A percentile compares a stretch with the other conserved stretches of the same genome.
Evolutionary conservation across 2,329 filamentous ascomycete species (phyloP).

Genomic region (Clonostachys byssicola): DNA sequence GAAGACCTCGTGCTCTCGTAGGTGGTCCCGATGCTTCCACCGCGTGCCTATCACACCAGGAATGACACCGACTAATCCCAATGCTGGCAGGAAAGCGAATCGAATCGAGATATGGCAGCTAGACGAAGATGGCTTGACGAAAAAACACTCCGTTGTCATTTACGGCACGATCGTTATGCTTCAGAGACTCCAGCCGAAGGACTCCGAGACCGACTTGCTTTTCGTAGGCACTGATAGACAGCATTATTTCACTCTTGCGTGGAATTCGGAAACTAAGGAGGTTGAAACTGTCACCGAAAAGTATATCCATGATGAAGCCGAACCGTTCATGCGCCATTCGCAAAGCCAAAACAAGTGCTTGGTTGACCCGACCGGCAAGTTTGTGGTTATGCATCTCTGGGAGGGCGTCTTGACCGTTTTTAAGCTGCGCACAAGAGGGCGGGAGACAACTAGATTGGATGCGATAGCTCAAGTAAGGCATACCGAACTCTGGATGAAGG

Average conservation of each 20-base stretch:
- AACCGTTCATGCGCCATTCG: slow-evolving; percentile 66
- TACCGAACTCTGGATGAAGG: slow-evolving; percentile 56
- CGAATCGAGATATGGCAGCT: slow-evolving; percentile 79
- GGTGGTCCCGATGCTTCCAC: slow-evolving; percentile 24
- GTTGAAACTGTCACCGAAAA: slow-evolving; percentile 47
- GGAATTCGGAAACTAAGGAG: slow-evolving; percentile 58
- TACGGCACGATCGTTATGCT: slow-evolving; percentile 87
- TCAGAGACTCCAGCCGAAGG: slow-evolving; percentile 71
- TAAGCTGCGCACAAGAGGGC: slow-evolving; percentile 37
- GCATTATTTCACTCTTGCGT: slow-evolving; percentile 85
- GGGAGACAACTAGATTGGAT: slow-evolving; percentile 34
- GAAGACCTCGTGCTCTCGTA: slow-evolving; percentile 88
- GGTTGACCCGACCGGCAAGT: slow-evolving; percentile 72
- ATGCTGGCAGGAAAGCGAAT: slow-evolving; percentile 65
- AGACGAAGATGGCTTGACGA: slow-evolving; percentile 57
- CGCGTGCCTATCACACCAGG: not conserved
- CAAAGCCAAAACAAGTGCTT: slow-evolving; percentile 80
- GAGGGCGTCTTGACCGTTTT: slow-evolving; percentile 55
- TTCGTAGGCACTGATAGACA: slow-evolving; percentile 90
- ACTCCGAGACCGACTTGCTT: slow-evolving; percentile 74
- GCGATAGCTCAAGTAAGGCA: slow-evolving; percentile 51
- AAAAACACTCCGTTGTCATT: slow-evolving; percentile 66
- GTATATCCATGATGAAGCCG: slow-evolving; percentile 46
- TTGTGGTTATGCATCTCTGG: slow-evolving; percentile 55
- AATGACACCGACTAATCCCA: not conserved